These are phyloP conservation scores for Xylariaceae sp. DNA, from an alignment of 2,329 filamentous ascomycete genomes.

Conservation along the genomic window DNA sequence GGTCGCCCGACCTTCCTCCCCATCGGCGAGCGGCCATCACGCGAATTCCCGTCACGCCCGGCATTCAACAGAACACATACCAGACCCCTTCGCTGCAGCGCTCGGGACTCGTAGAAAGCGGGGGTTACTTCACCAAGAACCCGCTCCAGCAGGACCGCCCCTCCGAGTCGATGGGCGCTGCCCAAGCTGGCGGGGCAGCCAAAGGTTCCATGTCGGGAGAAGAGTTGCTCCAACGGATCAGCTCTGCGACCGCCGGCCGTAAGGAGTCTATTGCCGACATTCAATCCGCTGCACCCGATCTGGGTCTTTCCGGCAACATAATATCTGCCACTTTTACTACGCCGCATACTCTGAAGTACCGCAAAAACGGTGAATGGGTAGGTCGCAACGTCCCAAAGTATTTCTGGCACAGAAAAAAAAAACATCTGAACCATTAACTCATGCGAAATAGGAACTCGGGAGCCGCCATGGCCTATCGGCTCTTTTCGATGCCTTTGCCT, in stretches of 20 bases:
- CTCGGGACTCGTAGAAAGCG: constrained; percentile 17
- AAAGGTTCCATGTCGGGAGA: constrained; percentile 33
- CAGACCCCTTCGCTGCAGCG: constrained; percentile 17
- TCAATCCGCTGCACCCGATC: constrained; percentile 49
- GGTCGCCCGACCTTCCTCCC: constrained; percentile 28
- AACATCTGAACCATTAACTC: no score
- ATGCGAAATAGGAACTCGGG: constrained; percentile 57
- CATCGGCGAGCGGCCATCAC: constrained; percentile 32
- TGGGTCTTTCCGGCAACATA: constrained; percentile 58
- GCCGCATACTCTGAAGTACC: constrained; percentile 54
- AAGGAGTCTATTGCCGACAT: constrained; percentile 52
- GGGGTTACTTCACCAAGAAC: constrained; percentile 31
- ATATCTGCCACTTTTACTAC: constrained; percentile 62
- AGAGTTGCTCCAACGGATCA: constrained; percentile 41
- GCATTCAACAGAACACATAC: constrained; percentile 32
- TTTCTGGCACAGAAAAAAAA: no score
- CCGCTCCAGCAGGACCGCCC: constrained; percentile 20
- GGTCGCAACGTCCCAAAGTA: no score
- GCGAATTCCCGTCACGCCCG: constrained; percentile 38
- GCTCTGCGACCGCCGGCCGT: constrained; percentile 37
- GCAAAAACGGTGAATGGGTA: constrained; percentile 57
- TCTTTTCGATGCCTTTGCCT: constrained; percentile 83
- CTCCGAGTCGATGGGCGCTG: constrained; percentile 18
- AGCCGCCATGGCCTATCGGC: constrained; percentile 82
- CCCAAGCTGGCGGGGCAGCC: constrained; percentile 16